Percentiles rank a stretch among this genome's conserved stretches.
These are phyloP conservation scores for Triticum urartu DNA, from an alignment of 176 grass and related monocot species.

Conservation along the genomic window DNA sequence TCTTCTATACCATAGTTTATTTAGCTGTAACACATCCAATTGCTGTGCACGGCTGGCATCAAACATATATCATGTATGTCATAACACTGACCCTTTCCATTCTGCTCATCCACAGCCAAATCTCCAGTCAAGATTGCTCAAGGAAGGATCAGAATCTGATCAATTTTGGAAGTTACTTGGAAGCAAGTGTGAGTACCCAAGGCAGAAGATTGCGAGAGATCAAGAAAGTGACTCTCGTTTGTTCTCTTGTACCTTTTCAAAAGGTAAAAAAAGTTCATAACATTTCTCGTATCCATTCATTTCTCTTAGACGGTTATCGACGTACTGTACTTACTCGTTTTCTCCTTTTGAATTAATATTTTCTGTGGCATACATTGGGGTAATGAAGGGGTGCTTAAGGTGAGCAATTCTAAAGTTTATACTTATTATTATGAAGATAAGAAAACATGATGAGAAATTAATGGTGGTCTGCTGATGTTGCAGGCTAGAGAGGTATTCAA, in stretches of 20 bases:
- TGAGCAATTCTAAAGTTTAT: slow-evolving; percentile 38
- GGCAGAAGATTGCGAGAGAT: slow-evolving; percentile 83
- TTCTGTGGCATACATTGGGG: slow-evolving; percentile 30
- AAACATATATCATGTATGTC: no score
- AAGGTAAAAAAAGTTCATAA: slow-evolving; percentile 55
- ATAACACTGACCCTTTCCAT: slow-evolving; percentile 1
- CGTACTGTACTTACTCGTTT: slow-evolving; percentile 27
- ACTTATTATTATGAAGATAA: neutral
- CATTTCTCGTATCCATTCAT: slow-evolving; percentile 1
- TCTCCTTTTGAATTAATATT: slow-evolving; percentile 37
- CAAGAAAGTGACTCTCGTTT: slow-evolving; percentile 87
- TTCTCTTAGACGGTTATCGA: slow-evolving; percentile 11
- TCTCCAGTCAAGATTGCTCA: slow-evolving; percentile 87
- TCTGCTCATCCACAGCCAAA: slow-evolving; percentile 62
- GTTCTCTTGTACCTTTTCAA: slow-evolving; percentile 81
- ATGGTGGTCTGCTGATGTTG: slow-evolving; percentile 36
- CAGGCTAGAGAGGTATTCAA: slow-evolving; percentile 98
- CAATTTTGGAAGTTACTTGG: slow-evolving; percentile 94
- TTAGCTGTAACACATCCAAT: no score
- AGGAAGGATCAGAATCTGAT: slow-evolving; percentile 92
- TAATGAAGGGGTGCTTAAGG: slow-evolving; percentile 84
- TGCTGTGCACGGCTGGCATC: no score
- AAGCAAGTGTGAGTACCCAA: slow-evolving; percentile 81
- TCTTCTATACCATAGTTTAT: no score
- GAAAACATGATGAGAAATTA: slow-evolving; percentile 26